Percentiles rank a stretch among this genome's conserved stretches.
Conservation (phyloP, 164 flowering plant genomes). For the Litsea cubeba region DNA sequence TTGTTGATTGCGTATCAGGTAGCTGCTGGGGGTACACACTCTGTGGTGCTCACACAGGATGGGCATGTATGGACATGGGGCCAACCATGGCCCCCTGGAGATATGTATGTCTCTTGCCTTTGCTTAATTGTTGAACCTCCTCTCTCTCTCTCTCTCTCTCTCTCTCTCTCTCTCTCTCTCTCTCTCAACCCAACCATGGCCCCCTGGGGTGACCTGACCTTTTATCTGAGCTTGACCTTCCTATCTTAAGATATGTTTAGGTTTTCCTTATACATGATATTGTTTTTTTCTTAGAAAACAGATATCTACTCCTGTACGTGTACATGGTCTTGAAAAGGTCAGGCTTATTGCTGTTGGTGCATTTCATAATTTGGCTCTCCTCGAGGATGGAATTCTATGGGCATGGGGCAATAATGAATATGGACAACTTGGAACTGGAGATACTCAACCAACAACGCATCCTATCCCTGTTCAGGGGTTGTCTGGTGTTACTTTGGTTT, state of each 20-base stretch:
- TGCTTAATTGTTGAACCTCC: background rate
- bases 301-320: slow-evolving; percentile 88
- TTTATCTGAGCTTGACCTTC: background rate
- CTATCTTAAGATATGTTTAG: background rate
- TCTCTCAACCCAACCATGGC: too few species aligned
- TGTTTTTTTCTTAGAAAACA: slow-evolving; percentile 52
- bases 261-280: slow-evolving; percentile 7
- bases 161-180: background rate
- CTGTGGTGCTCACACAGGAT: slow-evolving; percentile 93
- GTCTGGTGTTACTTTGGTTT: slow-evolving; percentile 77
- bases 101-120: slow-evolving; percentile 55
- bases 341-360: slow-evolving; percentile 91
- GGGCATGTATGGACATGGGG: slow-evolving; percentile 99
- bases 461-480: slow-evolving; percentile 89
- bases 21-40: slow-evolving; percentile 99
- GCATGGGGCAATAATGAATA: slow-evolving; percentile 99
- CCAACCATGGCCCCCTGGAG: slow-evolving; percentile 99
- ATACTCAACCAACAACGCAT: slow-evolving; percentile 96
- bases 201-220: background rate
- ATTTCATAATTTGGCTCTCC: slow-evolving; percentile 94
- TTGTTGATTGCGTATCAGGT: slow-evolving; percentile 45
- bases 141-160: background rate
- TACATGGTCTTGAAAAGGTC: slow-evolving; percentile 94
- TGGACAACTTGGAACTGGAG: slow-evolving; percentile 99
- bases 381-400: slow-evolving; percentile 80